Base-by-base conservation (phyloP, 1,139 yeast genomes). In the Torulaspora pretoriensis region DNA sequence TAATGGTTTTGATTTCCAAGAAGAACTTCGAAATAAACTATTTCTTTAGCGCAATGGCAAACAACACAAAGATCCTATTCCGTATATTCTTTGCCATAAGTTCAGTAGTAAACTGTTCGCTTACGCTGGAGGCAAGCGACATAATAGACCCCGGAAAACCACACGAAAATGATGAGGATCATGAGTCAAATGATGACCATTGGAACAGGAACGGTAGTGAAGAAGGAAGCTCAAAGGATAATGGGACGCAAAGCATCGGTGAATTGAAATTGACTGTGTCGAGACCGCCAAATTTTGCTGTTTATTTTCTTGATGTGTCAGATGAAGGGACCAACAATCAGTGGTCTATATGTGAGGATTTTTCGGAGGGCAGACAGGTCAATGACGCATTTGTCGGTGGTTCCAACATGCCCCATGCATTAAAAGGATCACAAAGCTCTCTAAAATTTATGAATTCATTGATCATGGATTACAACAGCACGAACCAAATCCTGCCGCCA, bases 281-380 rank as follows among this genome's bases (percentile, higher is more conserved):
- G 14, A 77, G 78, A 49, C 76, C 83, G 30, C 94, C 94, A 10
- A 81, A 80, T 56, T 84, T 84, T 64, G 84, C 89, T 1, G 92
- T 84, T 1, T 82, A 80, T 57, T 83, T 83, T 60, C 71, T 65
- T 54, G 72, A 61, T 37, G 54, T 55, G 3, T 71, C 64, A 54
- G 71, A 60, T 29, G 56, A 53, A 36, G 70, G 71, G 50, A 66
- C 75, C 31, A 56, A 56, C 32, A 83, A 83, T 60, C 88, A 82
- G 57, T 84, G 94, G 94, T 80, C 85, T 2, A 80, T 83, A 23
- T 83, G 92, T 64, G 92, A 83, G 49, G 94, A 84, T 64, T 84
- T 84, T 55, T 80, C 87, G 48, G 92, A 83, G 55, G 89, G 86
- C 19, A 88, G 82, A 57, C 90, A 84, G 60, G 92, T 84, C 9